Base-by-base conservation (phyloP, 306 rosid genomes). In the Ziziphus jujuba region DNA sequence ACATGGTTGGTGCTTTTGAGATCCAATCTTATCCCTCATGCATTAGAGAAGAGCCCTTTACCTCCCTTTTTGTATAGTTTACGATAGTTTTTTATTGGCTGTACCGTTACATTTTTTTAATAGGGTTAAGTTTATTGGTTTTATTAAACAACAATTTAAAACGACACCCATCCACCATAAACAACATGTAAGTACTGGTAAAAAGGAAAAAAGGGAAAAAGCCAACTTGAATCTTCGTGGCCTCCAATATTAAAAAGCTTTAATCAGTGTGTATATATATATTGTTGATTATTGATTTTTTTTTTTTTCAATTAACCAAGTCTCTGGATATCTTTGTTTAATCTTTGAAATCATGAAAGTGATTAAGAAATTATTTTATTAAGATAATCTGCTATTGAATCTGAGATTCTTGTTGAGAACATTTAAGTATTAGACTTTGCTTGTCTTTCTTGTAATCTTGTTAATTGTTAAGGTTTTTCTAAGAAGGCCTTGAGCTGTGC, bases 1-100 rank as follows among this genome's bases (percentile, higher is more conserved):
- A 72, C 65, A 63, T 35, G 19, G 72, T 80, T 74, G 87, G 71
- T 78, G 96, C 92, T 84, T 84, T 89, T 82, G 72, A 89, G 91
- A 84, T 77, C 76, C 74, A 63, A 67, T 71, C 78, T 71, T 56
- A 71, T 67, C 59, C 62, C 55, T 63, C 55, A 56, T 67, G 65
- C 56, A 38, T 16, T 5, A 48, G 11, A 21, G 4, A 1, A 33
- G 49, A 14, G 11, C 64, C 62, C 70, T 75, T 67, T 20, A 47
- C 64, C 47, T 57, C 31, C 62, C 56, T 33, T 69, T 75, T 55
- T 64, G 31, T 50, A 38, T 62, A 57, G 44, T 67, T 65, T 48
- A n/a, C 24, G 24, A 71, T 71, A 73, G 52, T 69, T 40, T 34
- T 50, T 70, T n/a, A 21, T 81, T 71, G 28, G 74, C 70, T 63